Base-by-base conservation (phyloP, 176 grass and related monocot genomes). In the Otatea glauca region DNA sequence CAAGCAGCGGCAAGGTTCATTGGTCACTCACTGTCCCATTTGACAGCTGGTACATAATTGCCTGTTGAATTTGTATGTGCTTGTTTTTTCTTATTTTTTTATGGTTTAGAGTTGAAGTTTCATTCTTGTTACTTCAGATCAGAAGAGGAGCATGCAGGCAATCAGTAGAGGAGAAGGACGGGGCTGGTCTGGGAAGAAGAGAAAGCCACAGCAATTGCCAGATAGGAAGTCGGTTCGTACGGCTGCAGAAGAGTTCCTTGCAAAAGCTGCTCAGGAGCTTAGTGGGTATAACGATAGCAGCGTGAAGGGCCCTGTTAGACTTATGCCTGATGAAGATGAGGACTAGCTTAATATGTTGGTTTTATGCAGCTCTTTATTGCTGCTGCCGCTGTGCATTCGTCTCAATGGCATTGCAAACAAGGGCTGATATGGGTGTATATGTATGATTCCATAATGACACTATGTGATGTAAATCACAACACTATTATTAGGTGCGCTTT, bases 1-100 rank as follows among this genome's bases (percentile, higher is more conserved):
- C 88, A 93, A 77, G 96, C 92, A 66, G 96, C 93, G 13, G 86
- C 96, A 32, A 89, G 96, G 35, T 94, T 99, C 65, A 95, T 99
- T 76, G 91, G 89, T 13, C 93, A 87, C 67, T 90, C 93, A 0
- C 72, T 99, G 32, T 53, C 96, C 50, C 89, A 96, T 80, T 87
- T 99, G 81, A 86, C 96, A 67, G 50, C 86, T 11, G 96, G 96
- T 98, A 87, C 14, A 68, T 53, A 68, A 35, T 38, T 65, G 50
- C 43, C 23, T 77, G 7, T 73, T 75, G 49, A 85, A 65, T 87
- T 64, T 67, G 29, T 39, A 29, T 17, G 1, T 65, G 10, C 27
- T 75, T 66, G 20, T 29, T 39, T 86, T 44, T 11, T 1, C 20
- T 56, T 29, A 29, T 1, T 1, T 74, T 80, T 51, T 24, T 76